These are phyloP conservation scores for Aspergillus spinulosporus DNA, from an alignment of 2,329 filamentous ascomycete species.

Conservation along the genomic window DNA sequence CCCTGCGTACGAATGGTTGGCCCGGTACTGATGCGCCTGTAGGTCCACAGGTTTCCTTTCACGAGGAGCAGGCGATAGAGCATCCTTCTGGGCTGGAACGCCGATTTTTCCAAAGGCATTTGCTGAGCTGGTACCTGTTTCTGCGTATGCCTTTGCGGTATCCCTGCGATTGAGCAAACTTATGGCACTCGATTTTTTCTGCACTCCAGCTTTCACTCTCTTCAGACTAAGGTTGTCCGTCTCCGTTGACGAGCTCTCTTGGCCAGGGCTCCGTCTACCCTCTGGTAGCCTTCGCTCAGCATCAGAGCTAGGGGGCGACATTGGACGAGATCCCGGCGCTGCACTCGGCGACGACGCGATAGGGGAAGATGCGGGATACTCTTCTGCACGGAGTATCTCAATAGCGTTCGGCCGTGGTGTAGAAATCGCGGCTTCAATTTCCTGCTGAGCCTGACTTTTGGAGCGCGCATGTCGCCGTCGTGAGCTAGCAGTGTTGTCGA, in stretches of 20 bases:
- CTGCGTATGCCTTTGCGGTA: slow-evolving; percentile 61
- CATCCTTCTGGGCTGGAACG: slow-evolving; percentile 46
- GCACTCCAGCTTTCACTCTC: slow-evolving; percentile 31
- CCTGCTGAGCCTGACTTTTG: slow-evolving; percentile 43
- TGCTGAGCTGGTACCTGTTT: slow-evolving; percentile 63
- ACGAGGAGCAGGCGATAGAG: slow-evolving; percentile 38
- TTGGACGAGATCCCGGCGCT: slow-evolving; percentile 31
- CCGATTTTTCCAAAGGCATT: slow-evolving; percentile 68
- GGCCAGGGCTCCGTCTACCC: slow-evolving; percentile 28
- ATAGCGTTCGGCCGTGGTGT: slow-evolving; percentile 24
- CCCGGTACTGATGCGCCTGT: slow-evolving; percentile 52
- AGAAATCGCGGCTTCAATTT: slow-evolving; percentile 20
- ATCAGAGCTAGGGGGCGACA: slow-evolving; percentile 38
- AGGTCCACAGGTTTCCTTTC: slow-evolving; percentile 30
- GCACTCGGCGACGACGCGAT: slow-evolving; percentile 39
- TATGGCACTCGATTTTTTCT: slow-evolving; percentile 56
- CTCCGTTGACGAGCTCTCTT: slow-evolving; percentile 35
- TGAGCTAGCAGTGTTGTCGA: slow-evolving; percentile 64
- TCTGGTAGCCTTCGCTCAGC: slow-evolving; percentile 33
- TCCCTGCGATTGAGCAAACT: slow-evolving; percentile 61
- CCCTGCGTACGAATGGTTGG: slow-evolving; percentile 81
- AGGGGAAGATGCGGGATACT: slow-evolving; percentile 34
- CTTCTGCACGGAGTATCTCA: slow-evolving; percentile 28
- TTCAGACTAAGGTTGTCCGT: slow-evolving; percentile 31
- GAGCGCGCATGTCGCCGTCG: slow-evolving; percentile 42